A percentile compares a stretch with the other conserved stretches of the same genome.
Conservation (phyloP, 2,329 filamentous ascomycete species). For the Colletotrichum musicola region DNA sequence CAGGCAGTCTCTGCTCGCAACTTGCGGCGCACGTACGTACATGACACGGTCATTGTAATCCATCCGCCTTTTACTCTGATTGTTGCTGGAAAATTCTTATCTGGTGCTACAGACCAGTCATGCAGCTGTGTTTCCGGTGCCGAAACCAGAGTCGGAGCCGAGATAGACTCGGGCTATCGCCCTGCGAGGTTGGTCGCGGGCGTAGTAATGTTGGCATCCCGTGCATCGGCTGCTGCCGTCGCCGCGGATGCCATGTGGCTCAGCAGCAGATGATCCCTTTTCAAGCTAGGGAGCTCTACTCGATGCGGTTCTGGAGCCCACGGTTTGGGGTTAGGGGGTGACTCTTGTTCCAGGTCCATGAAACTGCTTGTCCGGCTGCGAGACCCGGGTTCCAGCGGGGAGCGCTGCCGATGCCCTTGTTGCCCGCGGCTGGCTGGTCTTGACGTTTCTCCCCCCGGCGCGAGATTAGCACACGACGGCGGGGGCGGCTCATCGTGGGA, state of each 20-base stretch:
- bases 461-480: conserved; percentile 9
- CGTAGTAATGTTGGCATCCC: conserved; percentile 25
- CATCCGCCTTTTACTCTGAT: neutral
- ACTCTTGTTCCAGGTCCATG: conserved; percentile 37
- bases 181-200: conserved; percentile 26
- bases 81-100: too few relatives aligned
- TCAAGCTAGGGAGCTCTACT: conserved; percentile 34
- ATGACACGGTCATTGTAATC: conserved; percentile 1
- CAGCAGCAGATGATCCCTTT: conserved; percentile 45
- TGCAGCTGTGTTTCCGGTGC: too few relatives aligned
- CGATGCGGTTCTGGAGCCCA: conserved; percentile 36
- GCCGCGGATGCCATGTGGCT: conserved; percentile 53
- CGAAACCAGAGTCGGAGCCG: too few relatives aligned
- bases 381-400: conserved; percentile 29
- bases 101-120: neutral
- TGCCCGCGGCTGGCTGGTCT: conserved; percentile 36
- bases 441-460: conserved; percentile 33
- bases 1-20: neutral
- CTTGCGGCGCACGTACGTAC: conserved; percentile 1
- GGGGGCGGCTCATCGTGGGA: conserved; percentile 20
- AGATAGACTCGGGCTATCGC: conserved; percentile 8
- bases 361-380: conserved; percentile 36
- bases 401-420: conserved; percentile 29
- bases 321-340: conserved; percentile 21
- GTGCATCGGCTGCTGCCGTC: conserved; percentile 46